phyloP scores from a whole-genome alignment of 371 early-diverging fungal species.

The Basidiobolus meristosporus region DNA sequence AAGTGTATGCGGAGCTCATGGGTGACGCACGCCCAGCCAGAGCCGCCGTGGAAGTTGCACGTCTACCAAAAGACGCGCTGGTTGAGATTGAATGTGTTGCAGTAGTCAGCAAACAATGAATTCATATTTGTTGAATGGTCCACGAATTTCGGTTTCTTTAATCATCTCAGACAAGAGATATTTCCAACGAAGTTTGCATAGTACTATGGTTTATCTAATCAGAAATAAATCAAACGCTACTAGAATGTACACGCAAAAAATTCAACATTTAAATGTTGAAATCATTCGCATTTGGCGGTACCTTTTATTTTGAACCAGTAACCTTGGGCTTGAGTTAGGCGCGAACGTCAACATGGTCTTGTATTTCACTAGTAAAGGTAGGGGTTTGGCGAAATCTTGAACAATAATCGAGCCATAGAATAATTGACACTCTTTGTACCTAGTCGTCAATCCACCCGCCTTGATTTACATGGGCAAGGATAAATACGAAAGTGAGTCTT shows the following conservation, averaged over 20 bases:
- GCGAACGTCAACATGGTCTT: constrained; percentile 2
- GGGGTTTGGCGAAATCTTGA: neutral
- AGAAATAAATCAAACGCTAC: too few species aligned
- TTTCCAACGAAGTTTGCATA: too few species aligned
- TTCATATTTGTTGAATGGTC: too few species aligned
- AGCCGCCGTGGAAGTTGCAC: constrained; percentile 75
- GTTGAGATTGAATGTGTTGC: constrained; percentile 89
- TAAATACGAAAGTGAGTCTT: constrained; percentile 72
- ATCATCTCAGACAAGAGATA: too few species aligned
- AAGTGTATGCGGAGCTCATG: constrained; percentile 57
- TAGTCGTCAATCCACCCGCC: constrained; percentile 34
- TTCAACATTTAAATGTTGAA: too few species aligned
- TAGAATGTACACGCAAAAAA: too few species aligned
- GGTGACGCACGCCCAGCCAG: constrained; percentile 59
- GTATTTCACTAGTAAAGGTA: constrained; percentile 3
- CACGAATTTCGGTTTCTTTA: too few species aligned
- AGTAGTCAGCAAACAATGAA: too few species aligned
- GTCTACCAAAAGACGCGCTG: constrained; percentile 67
- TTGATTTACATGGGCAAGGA: constrained; percentile 92
- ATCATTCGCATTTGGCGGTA: too few species aligned
- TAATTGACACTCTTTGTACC: neutral
- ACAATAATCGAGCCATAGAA: neutral
- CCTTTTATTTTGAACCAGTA: too few species aligned
- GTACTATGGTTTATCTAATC: too few species aligned
- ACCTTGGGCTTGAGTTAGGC: too few species aligned